These are phyloP conservation scores for Claviceps maximensis DNA, from an alignment of 2,329 filamentous ascomycete genomes.

Conservation along the genomic window DNA sequence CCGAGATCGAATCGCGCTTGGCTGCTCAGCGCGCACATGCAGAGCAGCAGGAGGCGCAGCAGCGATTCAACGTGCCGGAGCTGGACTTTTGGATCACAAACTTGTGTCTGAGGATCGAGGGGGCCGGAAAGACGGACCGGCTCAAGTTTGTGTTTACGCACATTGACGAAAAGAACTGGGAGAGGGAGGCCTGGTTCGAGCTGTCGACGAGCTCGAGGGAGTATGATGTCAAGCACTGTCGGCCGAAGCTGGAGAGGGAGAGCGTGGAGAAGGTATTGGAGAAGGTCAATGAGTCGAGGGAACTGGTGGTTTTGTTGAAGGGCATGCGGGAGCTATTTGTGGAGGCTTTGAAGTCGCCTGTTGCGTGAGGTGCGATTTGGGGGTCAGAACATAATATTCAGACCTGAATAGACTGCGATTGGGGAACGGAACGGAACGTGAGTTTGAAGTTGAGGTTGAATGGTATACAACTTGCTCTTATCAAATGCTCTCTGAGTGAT, in stretches of 20 bases:
- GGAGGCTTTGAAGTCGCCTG: slow-evolving; percentile 41
- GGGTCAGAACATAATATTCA: neutral
- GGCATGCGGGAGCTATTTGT: slow-evolving; percentile 72
- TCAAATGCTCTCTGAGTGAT: no score
- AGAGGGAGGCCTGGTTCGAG: slow-evolving; percentile 87
- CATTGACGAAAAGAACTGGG: slow-evolving; percentile 76
- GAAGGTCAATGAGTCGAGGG: slow-evolving; percentile 66
- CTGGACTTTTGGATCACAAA: slow-evolving; percentile 93
- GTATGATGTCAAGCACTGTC: slow-evolving; percentile 70
- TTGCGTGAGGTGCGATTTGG: neutral
- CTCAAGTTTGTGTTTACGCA: slow-evolving; percentile 85
- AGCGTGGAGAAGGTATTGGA: slow-evolving; percentile 67
- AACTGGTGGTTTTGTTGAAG: slow-evolving; percentile 60
- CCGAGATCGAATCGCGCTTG: slow-evolving; percentile 53
- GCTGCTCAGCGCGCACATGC: slow-evolving; percentile 63
- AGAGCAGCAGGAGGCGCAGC: slow-evolving; percentile 66
- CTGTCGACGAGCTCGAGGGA: slow-evolving; percentile 68
- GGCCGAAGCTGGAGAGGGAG: slow-evolving; percentile 70
- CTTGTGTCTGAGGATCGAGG: slow-evolving; percentile 79
- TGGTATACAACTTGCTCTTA: neutral
- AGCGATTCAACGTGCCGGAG: slow-evolving; percentile 82
- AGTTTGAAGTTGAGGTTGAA: neutral
- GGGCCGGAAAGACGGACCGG: slow-evolving; percentile 68
- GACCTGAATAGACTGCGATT: neutral
- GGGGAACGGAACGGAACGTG: neutral